These are phyloP conservation scores for Phlebiopsis flavidoalba DNA, from an alignment of 768 basidiomycete genomes.

Conservation along the genomic window DNA sequence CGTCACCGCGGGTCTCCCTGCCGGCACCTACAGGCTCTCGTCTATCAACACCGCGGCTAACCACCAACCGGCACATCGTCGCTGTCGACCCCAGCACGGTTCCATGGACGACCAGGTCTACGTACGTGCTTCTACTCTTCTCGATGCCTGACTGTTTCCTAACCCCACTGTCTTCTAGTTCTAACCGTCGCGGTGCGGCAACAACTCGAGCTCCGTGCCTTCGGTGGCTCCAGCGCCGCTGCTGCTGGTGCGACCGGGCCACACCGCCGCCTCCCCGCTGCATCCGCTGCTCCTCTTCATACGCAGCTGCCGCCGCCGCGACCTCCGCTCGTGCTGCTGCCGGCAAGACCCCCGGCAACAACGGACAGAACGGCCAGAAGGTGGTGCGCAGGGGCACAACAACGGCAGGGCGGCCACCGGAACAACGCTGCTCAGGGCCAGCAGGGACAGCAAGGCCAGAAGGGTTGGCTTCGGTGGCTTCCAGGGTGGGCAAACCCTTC, in stretches of 20 bases:
- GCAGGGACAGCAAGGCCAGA: neutral
- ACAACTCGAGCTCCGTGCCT: constrained; percentile 19
- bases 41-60: constrained; percentile 38
- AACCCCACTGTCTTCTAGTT: neutral
- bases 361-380: neutral
- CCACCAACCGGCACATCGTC: constrained; percentile 33
- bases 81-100: constrained; percentile 32
- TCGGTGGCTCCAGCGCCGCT: constrained; percentile 3
- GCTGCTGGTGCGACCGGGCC: neutral
- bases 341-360: neutral
- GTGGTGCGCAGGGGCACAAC: neutral
- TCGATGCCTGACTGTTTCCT: neutral
- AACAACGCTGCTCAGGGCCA: constrained; percentile 1
- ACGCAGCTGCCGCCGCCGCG: neutral
- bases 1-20: constrained; percentile 49
- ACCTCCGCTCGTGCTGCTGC: constrained; percentile 1
- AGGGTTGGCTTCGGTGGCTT: neutral
- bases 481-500: neutral
- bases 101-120: constrained; percentile 32
- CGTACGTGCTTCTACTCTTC: constrained; percentile 8
- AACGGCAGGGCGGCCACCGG: constrained; percentile 1
- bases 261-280: constrained; percentile 8
- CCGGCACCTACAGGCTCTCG: constrained; percentile 44
- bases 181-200: constrained; percentile 5
- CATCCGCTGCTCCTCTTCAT: constrained; percentile 2